Conservation (phyloP, 495 filamentous ascomycete species). For the Usnea hakonensis region DNA sequence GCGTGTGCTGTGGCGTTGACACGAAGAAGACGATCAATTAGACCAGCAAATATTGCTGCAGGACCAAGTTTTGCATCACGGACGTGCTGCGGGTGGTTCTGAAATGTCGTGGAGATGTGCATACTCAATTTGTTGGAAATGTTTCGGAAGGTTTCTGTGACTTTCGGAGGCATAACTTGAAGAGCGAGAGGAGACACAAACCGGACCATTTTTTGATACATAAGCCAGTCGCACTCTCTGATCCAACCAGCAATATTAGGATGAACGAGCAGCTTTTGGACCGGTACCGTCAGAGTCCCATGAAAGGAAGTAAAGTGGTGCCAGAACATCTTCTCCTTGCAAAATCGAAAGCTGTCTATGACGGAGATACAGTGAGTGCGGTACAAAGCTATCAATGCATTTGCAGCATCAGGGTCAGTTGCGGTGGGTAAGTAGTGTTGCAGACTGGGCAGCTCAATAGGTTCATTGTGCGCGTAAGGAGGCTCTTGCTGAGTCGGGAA, state of each 20-base stretch:
- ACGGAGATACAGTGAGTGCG: conserved; percentile 90
- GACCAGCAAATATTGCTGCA: conserved; percentile 77
- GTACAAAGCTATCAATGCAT: conserved; percentile 76
- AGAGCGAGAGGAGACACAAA: conserved; percentile 77
- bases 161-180: conserved; percentile 77
- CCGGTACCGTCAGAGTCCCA: conserved; percentile 89
- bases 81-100: conserved; percentile 72
- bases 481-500: conserved; percentile 51
- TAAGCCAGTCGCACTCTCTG: conserved; percentile 84
- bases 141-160: conserved; percentile 72
- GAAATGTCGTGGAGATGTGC: conserved; percentile 73
- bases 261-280: conserved; percentile 86
- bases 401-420: conserved; percentile 76
- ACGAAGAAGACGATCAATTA: conserved; percentile 75
- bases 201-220: conserved; percentile 94
- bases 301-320: conserved; percentile 94
- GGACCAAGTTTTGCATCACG: conserved; percentile 77
- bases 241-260: conserved; percentile 85
- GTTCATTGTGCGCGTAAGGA: conserved; percentile 50
- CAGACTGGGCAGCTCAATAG: conserved; percentile 70
- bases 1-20: conserved; percentile 89
- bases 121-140: conserved; percentile 71
- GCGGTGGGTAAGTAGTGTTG: conserved; percentile 62
- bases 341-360: conserved; percentile 88
- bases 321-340: conserved; percentile 90